Conservation (phyloP, 495 filamentous ascomycete species). For the Ascobolus immersus region DNA sequence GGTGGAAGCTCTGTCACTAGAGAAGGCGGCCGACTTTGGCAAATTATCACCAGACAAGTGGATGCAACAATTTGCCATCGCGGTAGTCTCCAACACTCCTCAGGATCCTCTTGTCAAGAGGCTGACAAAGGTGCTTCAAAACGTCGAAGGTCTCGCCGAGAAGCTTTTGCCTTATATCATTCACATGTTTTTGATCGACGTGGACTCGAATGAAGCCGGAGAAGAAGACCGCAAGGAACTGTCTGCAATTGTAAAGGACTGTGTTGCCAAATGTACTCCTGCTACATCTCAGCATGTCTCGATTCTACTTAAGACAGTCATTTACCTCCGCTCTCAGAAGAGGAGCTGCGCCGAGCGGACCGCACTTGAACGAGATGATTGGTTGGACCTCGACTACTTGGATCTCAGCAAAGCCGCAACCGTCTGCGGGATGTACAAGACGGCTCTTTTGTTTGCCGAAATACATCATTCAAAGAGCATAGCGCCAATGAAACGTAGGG, state of each 20-base stretch:
- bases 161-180: constrained; percentile 53
- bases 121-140: constrained; percentile 32
- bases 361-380: constrained; percentile 48
- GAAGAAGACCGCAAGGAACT: constrained; percentile 17
- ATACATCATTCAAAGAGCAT: constrained; percentile 25
- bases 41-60: constrained; percentile 23
- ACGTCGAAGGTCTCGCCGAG: constrained; percentile 40
- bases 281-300: constrained; percentile 24
- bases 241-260: constrained; percentile 22
- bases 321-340: constrained; percentile 74
- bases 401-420: constrained; percentile 52
- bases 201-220: constrained; percentile 7
- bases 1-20: neutral
- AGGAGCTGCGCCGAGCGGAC: constrained; percentile 48
- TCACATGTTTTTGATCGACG: constrained; percentile 43
- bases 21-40: neutral
- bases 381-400: constrained; percentile 62
- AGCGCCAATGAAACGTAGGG: constrained; percentile 8
- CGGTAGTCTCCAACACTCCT: constrained; percentile 32
- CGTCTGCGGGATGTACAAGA: constrained; percentile 62
- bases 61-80: constrained; percentile 36
- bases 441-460: constrained; percentile 62
- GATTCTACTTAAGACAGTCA: constrained; percentile 47
- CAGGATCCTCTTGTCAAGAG: constrained; percentile 40
- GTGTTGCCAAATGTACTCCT: constrained; percentile 11